These are phyloP conservation scores for Apiotrichum gracile DNA, from an alignment of 1,284 basidiomycete species.

Conservation along the genomic window DNA sequence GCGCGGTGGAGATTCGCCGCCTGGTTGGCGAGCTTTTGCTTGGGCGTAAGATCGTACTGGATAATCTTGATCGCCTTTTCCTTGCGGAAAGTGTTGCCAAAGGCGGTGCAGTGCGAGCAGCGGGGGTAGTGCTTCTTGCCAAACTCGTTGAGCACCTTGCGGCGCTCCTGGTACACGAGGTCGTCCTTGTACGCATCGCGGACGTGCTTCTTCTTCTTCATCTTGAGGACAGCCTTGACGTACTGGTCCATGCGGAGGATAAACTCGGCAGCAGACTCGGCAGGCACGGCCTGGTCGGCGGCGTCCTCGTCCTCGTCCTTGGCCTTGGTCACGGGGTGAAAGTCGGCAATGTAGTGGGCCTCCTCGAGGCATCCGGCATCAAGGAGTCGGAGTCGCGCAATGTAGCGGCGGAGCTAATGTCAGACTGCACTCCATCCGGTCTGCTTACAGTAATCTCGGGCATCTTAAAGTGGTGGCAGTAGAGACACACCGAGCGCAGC, in stretches of 20 bases:
- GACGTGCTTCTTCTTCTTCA: slow-evolving; percentile 54
- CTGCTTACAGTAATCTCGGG: slow-evolving; percentile 64
- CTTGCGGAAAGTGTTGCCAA: slow-evolving; percentile 67
- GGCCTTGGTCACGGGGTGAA: slow-evolving; percentile 47
- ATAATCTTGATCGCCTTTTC: slow-evolving; percentile 93
- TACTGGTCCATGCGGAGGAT: slow-evolving; percentile 66
- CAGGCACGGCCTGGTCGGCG: slow-evolving; percentile 38
- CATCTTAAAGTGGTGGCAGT: slow-evolving; percentile 90
- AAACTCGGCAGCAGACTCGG: slow-evolving; percentile 59
- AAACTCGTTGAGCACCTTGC: slow-evolving; percentile 76
- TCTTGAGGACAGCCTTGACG: slow-evolving; percentile 60
- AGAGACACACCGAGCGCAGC: slow-evolving; percentile 85
- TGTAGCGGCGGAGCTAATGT: slow-evolving; percentile 69
- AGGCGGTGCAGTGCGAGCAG: slow-evolving; percentile 77
- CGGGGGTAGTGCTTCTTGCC: slow-evolving; percentile 59
- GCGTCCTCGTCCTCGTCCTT: slow-evolving; percentile 39
- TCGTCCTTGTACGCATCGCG: slow-evolving; percentile 85
- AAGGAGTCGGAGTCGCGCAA: slow-evolving; percentile 80
- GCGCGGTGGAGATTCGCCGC: slow-evolving; percentile 49
- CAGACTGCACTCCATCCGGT: neutral
- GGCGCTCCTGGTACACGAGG: slow-evolving; percentile 80
- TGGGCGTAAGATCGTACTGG: slow-evolving; percentile 77
- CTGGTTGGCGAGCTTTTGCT: slow-evolving; percentile 66
- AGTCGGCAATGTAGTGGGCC: slow-evolving; percentile 67
- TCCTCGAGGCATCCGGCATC: slow-evolving; percentile 84